Percentiles rank a stretch among this genome's conserved stretches.
These are phyloP conservation scores for Pichia sp. DNA, from an alignment of 1,139 yeast species.

Conservation along the genomic window DNA sequence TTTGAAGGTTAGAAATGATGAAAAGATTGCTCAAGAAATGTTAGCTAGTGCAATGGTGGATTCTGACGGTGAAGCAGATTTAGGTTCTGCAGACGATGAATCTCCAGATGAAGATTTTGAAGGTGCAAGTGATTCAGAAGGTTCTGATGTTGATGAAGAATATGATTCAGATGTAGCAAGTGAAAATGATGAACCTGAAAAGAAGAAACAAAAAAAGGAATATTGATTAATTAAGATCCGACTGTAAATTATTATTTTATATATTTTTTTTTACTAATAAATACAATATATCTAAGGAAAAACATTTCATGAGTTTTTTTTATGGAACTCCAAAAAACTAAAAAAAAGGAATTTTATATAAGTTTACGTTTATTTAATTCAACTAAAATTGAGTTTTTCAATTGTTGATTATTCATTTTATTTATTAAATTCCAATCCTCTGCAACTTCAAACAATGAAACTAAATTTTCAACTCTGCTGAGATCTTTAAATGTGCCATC, in stretches of 20 bases:
- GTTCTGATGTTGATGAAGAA: constrained; percentile 80
- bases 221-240: background rate
- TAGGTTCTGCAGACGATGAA: constrained; percentile 48
- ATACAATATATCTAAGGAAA: background rate
- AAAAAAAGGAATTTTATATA: too few relatives aligned
- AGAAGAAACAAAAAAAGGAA: constrained; percentile 37
- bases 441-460: constrained; percentile 20
- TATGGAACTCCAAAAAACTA: too few relatives aligned
- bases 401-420: constrained; percentile 16
- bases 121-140: constrained; percentile 58
- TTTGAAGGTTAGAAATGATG: constrained; percentile 79
- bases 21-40: constrained; percentile 77
- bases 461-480: constrained; percentile 15
- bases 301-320: too few relatives aligned
- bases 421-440: constrained; percentile 10
- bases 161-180: constrained; percentile 67
- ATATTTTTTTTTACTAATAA: background rate
- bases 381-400: constrained; percentile 16
- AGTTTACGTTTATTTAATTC: constrained; percentile 18
- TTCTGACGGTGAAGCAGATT: constrained; percentile 64
- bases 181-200: constrained; percentile 35
- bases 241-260: background rate
- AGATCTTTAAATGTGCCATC: constrained; percentile 11
- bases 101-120: constrained; percentile 52
- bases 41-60: constrained; percentile 71